Base-by-base conservation (phyloP, 2,329 filamentous ascomycete genomes). In the Didymella lethalis region DNA sequence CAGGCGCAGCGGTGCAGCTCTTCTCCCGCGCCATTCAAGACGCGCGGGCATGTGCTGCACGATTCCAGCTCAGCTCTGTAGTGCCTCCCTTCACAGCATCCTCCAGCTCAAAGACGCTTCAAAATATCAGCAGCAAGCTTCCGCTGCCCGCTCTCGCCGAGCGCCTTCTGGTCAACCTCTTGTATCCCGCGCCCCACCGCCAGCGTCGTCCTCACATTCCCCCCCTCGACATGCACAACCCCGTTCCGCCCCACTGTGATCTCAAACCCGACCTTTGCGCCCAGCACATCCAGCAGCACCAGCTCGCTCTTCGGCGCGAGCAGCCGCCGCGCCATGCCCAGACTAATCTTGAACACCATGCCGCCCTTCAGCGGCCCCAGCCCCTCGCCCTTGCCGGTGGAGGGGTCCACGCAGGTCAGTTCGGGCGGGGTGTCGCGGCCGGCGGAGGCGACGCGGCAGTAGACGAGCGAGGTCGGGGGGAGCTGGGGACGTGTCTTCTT, bases 161-260 rank as follows among this genome's bases (percentile, higher is more conserved):
- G 78, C 2, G 80, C 81, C 53, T 84, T 84, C 70, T 89, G 85
- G 74, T 98, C 93, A n/a, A 89, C 90, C 73, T 91, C 86, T 69
- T 85, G 84, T 47, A 99, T 81, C 43, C 92, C 91, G 66, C 86
- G 87, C 1, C 93, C 94, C 55, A 98, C 90, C 0, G 87, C 85
- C 62, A 97, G 81, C 7, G 93, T 89, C 31, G 87, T 88, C 78
- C 85, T 90, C 36, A 89, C 80, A 62, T 83, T 90, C 28, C 90
- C 90, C 65, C 90, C 93, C 72, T 94, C 89, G 14, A 98, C 90
- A 93, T 95, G 98, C 23, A 98, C 86, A 75, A 87, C 89, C 40
- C 95, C 95, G 77, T 99, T 99, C 71, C 92, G 87, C 18, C 95
- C 95, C 8, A 97, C 91, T 0, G 94, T 94, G 59, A 96, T 91